Base-by-base conservation (phyloP, 2,329 filamentous ascomycete species). In the Corynespora cassiicola region DNA sequence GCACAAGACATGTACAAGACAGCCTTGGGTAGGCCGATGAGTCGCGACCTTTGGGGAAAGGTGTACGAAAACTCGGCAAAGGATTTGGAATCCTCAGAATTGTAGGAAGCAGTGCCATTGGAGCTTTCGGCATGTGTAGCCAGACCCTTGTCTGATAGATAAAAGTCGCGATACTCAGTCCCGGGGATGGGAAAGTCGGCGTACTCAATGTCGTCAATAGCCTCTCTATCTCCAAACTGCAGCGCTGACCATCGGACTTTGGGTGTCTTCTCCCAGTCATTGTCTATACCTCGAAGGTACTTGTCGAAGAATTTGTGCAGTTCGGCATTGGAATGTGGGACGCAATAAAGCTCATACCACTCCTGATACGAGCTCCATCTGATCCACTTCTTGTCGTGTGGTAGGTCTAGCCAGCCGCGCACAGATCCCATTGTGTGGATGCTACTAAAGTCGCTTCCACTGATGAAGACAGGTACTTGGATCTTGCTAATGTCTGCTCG, bases 11-110 rank as follows among this genome's bases (percentile, higher is more conserved):
- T 71, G 56, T 74, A 75, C 0, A 79, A 53, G 0, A 71, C 53
- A 0, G 73, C 72, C 48, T 77, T 78, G 7, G 75, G 67, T 0
- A 75, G 54, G 2, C 75, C 76, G n/a, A 75, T 68, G 1, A 79
- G 49, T 4, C 67, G 56, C 0, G 72, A 66, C 2, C 55, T 52
- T 29, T 72, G 52, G 2, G 52, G 12, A 41, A 78, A 58, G 4
- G 39, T 56, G 27, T 54, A 48, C 7, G 36, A 47, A 24, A 55
- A 55, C 4, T 49, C 39, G 2, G 39, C 47, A 15, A 52, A 32
- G 14, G 39, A 50, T 19, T 51, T 43, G 3, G 36, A 15, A 29
- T 52, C 45, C 31, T 54, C 47, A 2, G 48, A 54, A 19, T 56
- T 45, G 38, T 56, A 55, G 17, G 31, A 23, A 12, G 49, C 18